phyloP scores from a whole-genome alignment of 148 eudicot genomes.

The Rhododendron henanense region DNA sequence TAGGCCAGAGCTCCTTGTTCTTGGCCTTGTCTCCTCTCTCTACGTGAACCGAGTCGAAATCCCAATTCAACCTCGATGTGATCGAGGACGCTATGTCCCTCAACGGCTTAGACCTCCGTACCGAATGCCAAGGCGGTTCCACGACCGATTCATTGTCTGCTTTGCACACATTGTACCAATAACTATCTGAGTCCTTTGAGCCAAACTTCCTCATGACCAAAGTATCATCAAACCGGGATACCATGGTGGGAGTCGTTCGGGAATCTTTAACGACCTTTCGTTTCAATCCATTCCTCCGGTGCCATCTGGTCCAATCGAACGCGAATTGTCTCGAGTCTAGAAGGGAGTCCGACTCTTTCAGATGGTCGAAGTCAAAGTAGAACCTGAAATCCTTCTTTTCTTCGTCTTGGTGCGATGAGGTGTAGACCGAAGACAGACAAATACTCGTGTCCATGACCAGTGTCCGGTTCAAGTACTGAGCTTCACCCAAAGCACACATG shows the following conservation, averaged over 20 bases:
- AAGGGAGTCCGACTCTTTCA: conserved; percentile 74
- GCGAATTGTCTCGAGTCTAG: conserved; percentile 83
- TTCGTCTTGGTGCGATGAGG: conserved; percentile 56
- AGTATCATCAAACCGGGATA: conserved; percentile 53
- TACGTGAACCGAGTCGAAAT: conserved; percentile 77
- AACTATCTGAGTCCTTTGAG: conserved; percentile 66
- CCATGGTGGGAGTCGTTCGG: conserved; percentile 61
- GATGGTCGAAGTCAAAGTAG: conserved; percentile 87
- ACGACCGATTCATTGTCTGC: conserved; percentile 77
- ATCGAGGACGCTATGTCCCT: conserved; percentile 84
- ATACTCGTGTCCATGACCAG: conserved; percentile 77
- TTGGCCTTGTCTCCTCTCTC: conserved; percentile 86
- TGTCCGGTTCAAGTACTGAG: conserved; percentile 88
- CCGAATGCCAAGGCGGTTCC: conserved; percentile 82
- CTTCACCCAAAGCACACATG: conserved; percentile 93
- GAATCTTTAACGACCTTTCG: conserved; percentile 73
- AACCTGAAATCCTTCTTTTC: conserved; percentile 93
- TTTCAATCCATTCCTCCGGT: conserved; percentile 45
- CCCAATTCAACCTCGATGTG: conserved; percentile 75
- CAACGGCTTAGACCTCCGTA: conserved; percentile 80
- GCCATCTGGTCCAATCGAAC: conserved; percentile 80
- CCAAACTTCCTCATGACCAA: conserved; percentile 87
- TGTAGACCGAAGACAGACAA: conserved; percentile 76
- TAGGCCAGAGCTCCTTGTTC: conserved; percentile 79
- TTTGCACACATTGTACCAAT: conserved; percentile 97